Base-by-base conservation (phyloP, 164 flowering plant species). In the Magnolia changhungtana region DNA sequence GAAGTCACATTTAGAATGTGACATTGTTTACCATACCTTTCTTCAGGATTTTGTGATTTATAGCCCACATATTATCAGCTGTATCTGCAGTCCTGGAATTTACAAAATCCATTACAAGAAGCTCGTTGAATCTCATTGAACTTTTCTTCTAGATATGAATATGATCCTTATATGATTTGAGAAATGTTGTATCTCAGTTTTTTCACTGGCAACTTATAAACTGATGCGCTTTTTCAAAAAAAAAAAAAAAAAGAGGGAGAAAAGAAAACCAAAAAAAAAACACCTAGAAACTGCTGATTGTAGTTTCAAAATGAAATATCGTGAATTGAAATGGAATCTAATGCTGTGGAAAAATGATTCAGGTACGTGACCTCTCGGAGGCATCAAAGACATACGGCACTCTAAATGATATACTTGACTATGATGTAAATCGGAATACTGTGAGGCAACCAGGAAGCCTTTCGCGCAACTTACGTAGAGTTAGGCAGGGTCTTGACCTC, bases 401-500 rank as follows among this genome's bases (percentile, higher is more conserved):
- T 18, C 75, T 95, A 72, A 80, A 83, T 10, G 77, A 78, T 49
- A 77, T 93, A 74, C 78, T 93, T 69, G 97, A 95, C 65, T 52
- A 70, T 49, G 98, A 95, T 84, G 80, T 88, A 0, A 71, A 75
- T 59, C 84, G 90, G 45, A 80, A 80, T 52, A 88, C 90, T 16
- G 97, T 92, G 51, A 92, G 82, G 73, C 79, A 84, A 59, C 86
- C 81, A 19, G 98, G 98, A 77, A 93, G 98, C 85, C 87, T 72
- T 78, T 80, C 97, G 0, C 90, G 98, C 16, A 91, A 95, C 80
- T 75, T 95, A 16, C 90, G 96, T 1, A 88, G 98, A 77, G 96
- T 95, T 82, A 84, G 95, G 83, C 97, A 88, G 85, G 98, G 98
- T 63, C 92, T 93, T 75, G 98, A 93, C 78, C 95, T 95, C 80